Evolutionary conservation across 805 yeast species (phyloP).

Genomic region (Wickerhamomyces bisporus): DNA sequence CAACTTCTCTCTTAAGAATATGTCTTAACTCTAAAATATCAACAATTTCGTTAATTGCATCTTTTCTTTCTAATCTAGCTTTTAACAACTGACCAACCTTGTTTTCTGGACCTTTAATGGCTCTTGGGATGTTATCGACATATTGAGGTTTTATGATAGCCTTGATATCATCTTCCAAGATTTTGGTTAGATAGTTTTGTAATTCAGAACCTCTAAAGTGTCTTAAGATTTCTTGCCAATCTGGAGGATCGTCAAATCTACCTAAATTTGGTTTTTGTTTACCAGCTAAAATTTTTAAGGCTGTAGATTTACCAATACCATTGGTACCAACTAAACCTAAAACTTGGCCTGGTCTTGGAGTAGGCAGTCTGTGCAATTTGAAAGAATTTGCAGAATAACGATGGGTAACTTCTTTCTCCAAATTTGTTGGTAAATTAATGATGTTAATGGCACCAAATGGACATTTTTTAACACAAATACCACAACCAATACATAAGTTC

Average conservation of each 20-base stretch:
- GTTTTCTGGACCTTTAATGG: conserved; percentile 83
- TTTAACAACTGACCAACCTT: conserved; percentile 82
- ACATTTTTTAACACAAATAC: conserved; percentile 98
- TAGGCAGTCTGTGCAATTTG: conserved; percentile 94
- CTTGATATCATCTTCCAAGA: conserved; percentile 88
- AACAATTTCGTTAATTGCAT: conserved; percentile 61
- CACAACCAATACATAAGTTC: conserved; percentile 95
- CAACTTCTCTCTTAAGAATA: conserved; percentile 82
- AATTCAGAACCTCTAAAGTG: conserved; percentile 96
- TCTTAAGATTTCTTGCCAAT: conserved; percentile 89
- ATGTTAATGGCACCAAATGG: conserved; percentile 97
- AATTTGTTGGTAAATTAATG: conserved; percentile 92
- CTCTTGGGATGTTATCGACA: conserved; percentile 96
- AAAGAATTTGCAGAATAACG: conserved; percentile 97
- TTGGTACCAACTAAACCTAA: conserved; percentile 96
- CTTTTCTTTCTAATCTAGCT: conserved; percentile 65
- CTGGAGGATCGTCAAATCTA: conserved; percentile 91
- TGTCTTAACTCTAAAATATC: conserved; percentile 68
- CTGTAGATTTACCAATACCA: conserved; percentile 99
- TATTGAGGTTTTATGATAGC: conserved; percentile 99
- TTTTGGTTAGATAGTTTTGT: conserved; percentile 92
- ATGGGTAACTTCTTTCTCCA: conserved; percentile 90
- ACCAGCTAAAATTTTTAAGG: conserved; percentile 93
- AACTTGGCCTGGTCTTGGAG: conserved; percentile 99
- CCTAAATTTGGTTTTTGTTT: conserved; percentile 97